Evolutionary conservation across 192 early-diverging fungal species (phyloP).

Genomic region (Phycomyces blakesleeanus): DNA sequence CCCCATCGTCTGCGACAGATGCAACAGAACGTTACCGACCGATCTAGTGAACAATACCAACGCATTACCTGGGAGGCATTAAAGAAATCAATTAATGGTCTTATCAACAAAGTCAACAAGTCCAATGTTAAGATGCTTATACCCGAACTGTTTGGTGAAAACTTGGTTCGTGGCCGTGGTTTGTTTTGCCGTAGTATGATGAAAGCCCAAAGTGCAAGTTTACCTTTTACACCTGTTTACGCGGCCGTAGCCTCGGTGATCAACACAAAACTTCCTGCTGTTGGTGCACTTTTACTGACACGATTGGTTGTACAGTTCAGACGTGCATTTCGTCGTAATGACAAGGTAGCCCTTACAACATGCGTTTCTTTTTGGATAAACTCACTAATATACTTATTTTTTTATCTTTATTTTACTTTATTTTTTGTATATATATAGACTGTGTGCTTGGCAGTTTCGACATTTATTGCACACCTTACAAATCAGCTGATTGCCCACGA

Average conservation of each 20-base stretch:
- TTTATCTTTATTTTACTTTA: neutral
- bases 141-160: constrained; percentile 85
- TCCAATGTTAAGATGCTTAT: constrained; percentile 89
- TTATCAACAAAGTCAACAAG: constrained; percentile 92
- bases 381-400: neutral
- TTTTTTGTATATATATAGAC: constrained; percentile 31
- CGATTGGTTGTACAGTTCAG: constrained; percentile 87
- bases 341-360: constrained; percentile 59
- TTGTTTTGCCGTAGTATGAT: constrained; percentile 80
- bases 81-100: constrained; percentile 92
- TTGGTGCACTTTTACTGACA: constrained; percentile 84
- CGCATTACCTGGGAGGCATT: constrained; percentile 91
- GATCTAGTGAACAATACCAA: constrained; percentile 67
- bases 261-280: constrained; percentile 90
- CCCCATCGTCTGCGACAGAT: constrained; percentile 75
- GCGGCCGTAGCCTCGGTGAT: constrained; percentile 83
- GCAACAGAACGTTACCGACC: constrained; percentile 69
- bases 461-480: constrained; percentile 89
- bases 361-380: neutral
- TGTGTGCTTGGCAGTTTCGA: constrained; percentile 75
- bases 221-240: constrained; percentile 90
- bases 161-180: constrained; percentile 90
- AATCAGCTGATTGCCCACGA: constrained; percentile 90
- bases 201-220: constrained; percentile 84
- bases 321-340: constrained; percentile 85